Evolutionary conservation across 306 rosid genomes (phyloP).

Genomic region (Styphnolobium japonicum): DNA sequence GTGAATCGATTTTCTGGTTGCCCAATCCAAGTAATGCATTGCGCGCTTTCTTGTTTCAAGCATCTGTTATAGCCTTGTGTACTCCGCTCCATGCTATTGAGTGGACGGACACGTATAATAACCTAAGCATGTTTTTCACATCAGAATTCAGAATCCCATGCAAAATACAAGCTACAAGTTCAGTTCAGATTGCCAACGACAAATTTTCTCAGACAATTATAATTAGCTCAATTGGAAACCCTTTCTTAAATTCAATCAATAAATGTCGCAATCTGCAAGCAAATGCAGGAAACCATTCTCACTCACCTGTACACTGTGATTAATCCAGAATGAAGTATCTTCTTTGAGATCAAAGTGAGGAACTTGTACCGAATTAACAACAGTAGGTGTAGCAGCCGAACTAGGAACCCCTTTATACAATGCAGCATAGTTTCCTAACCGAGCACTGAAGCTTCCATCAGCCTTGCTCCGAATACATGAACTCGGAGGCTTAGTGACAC

Average conservation of each 20-base stretch:
- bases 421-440: slow-evolving; percentile 58
- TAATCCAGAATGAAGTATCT: slow-evolving; percentile 94
- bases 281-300: background rate
- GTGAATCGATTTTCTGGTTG: slow-evolving; percentile 86
- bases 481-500: slow-evolving; percentile 71
- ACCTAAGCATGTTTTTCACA: slow-evolving; percentile 46
- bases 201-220: background rate
- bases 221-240: background rate
- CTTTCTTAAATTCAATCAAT: too few relatives aligned
- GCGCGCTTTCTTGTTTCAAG: slow-evolving; percentile 83
- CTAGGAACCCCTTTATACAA: slow-evolving; percentile 76
- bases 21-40: slow-evolving; percentile 75
- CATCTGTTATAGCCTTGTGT: slow-evolving; percentile 71
- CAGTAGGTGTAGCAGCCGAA: slow-evolving; percentile 42
- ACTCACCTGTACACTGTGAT: slow-evolving; percentile 94
- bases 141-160: slow-evolving; percentile 5
- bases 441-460: slow-evolving; percentile 57
- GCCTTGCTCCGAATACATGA: slow-evolving; percentile 59
- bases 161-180: background rate
- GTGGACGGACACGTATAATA: slow-evolving; percentile 93
- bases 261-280: background rate
- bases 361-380: slow-evolving; percentile 78
- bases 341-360: slow-evolving; percentile 98
- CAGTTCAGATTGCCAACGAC: background rate
- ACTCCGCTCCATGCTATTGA: slow-evolving; percentile 76